phyloP scores from a whole-genome alignment of 148 eudicot species.

The Polygonum aviculare region DNA sequence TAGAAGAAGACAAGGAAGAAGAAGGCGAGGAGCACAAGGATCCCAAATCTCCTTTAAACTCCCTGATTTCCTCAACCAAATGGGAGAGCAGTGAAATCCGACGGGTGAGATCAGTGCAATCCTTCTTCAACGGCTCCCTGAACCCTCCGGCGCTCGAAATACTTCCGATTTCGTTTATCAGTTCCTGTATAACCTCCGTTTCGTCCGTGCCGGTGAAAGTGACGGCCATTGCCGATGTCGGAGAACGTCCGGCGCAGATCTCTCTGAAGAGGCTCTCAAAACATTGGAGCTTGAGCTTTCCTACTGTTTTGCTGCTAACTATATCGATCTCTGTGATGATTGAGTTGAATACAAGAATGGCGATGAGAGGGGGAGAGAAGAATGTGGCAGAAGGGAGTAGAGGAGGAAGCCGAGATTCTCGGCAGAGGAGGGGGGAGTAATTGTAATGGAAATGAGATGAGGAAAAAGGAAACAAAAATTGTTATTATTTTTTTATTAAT shows the following conservation, averaged over 20 bases:
- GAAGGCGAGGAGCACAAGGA: conserved; percentile 16
- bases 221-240: conserved; percentile 13
- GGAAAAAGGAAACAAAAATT: not conserved
- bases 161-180: conserved; percentile 35
- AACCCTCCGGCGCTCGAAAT: conserved; percentile 35
- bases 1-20: conserved; percentile 11
- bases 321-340: not conserved
- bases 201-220: conserved; percentile 12
- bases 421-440: conserved; percentile 5
- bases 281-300: not conserved
- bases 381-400: not conserved
- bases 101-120: conserved; percentile 69
- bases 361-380: not conserved
- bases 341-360: conserved; percentile 8
- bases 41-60: conserved; percentile 16
- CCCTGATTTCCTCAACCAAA: conserved; percentile 63
- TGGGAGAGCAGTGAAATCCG: conserved; percentile 56
- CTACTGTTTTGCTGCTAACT: not conserved
- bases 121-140: conserved; percentile 50
- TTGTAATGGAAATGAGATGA: not conserved
- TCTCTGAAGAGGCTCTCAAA: not conserved
- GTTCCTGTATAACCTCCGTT: conserved; percentile 21
- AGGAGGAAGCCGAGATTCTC: conserved; percentile 23
- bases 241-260: not conserved
- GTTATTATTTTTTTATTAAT: not conserved